Evolutionary conservation across 2,329 filamentous ascomycete genomes (phyloP).

Genomic region (Beauveria asiatica): DNA sequence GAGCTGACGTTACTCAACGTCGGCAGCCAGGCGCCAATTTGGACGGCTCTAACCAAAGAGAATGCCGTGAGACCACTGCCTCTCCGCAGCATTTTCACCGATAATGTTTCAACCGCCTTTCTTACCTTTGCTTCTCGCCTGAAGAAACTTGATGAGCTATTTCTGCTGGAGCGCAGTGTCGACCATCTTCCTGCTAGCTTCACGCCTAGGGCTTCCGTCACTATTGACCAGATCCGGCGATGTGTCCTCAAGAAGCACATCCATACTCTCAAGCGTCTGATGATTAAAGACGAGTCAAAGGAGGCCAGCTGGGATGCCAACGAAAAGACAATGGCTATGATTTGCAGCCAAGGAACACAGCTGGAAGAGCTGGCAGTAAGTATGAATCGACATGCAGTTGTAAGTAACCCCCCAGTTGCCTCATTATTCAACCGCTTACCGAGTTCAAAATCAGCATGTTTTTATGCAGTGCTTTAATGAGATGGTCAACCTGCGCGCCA

Average conservation of each 20-base stretch:
- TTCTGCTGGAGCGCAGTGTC: slow-evolving; percentile 45
- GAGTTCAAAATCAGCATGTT: slow-evolving; percentile 36
- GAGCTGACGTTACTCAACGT: slow-evolving; percentile 55
- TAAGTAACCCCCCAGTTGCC: slow-evolving; percentile 30
- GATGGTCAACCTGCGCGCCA: slow-evolving; percentile 40
- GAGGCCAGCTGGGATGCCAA: slow-evolving; percentile 49
- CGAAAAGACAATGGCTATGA: slow-evolving; percentile 43
- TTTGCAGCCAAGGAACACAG: slow-evolving; percentile 39
- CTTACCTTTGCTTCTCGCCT: slow-evolving; percentile 45
- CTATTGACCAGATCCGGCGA: slow-evolving; percentile 50
- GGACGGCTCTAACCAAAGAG: slow-evolving; percentile 47
- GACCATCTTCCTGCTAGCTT: slow-evolving; percentile 47
- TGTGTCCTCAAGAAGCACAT: slow-evolving; percentile 51
- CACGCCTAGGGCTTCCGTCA: slow-evolving; percentile 39
- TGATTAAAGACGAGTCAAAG: slow-evolving; percentile 49
- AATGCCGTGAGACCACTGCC: slow-evolving; percentile 43
- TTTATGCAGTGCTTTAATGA: slow-evolving; percentile 46
- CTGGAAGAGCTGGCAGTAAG: slow-evolving; percentile 49
- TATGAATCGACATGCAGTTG: slow-evolving; percentile 45
- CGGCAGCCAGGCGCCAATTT: slow-evolving; percentile 51
- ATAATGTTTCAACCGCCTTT: slow-evolving; percentile 50
- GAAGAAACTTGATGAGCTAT: slow-evolving; percentile 47
- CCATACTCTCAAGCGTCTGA: slow-evolving; percentile 42
- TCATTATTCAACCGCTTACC: not conserved
- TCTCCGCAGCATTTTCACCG: slow-evolving; percentile 52